Percentiles rank a stretch among this genome's conserved stretches.
Evolutionary conservation across 371 early-diverging fungal genomes (phyloP).

Genomic region (Saksenaea oblongispora): DNA sequence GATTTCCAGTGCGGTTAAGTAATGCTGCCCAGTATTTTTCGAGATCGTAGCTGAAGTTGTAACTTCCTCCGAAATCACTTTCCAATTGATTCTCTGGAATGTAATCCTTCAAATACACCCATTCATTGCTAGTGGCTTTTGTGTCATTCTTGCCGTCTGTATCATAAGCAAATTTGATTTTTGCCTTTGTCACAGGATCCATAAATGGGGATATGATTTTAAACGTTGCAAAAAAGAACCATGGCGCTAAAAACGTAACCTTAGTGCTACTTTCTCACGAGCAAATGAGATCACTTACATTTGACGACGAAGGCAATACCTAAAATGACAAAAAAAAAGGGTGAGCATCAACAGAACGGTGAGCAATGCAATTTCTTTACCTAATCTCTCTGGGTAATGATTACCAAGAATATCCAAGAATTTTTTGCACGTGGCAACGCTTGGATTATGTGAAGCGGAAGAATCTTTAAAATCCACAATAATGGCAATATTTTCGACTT

Average conservation of each 20-base stretch:
- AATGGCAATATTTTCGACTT: constrained; percentile 64
- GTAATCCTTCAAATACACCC: constrained; percentile 41
- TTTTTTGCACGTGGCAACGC: constrained; percentile 62
- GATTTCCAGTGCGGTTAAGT: constrained; percentile 21
- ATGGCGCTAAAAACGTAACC: constrained; percentile 59
- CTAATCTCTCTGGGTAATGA: constrained; percentile 85
- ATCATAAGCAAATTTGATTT: constrained; percentile 74
- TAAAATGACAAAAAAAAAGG: too few relatives aligned
- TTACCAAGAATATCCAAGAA: constrained; percentile 69
- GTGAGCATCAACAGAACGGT: too few relatives aligned
- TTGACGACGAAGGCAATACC: constrained; percentile 60
- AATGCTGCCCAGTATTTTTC: constrained; percentile 54
- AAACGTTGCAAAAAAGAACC: constrained; percentile 77
- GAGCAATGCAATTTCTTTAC: too few relatives aligned
- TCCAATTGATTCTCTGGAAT: constrained; percentile 54
- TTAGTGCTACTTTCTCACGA: neutral
- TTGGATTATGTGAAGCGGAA: constrained; percentile 63
- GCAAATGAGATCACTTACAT: constrained; percentile 72
- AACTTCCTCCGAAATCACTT: constrained; percentile 52
- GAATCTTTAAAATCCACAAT: constrained; percentile 75
- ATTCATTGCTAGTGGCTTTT: constrained; percentile 20
- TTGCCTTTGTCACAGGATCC: constrained; percentile 84
- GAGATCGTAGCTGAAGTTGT: constrained; percentile 53
- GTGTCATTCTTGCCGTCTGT: constrained; percentile 59
- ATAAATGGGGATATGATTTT: constrained; percentile 80